Conservation (phyloP, 2,329 filamentous ascomycete species). For the Phialemoniopsis sp. region DNA sequence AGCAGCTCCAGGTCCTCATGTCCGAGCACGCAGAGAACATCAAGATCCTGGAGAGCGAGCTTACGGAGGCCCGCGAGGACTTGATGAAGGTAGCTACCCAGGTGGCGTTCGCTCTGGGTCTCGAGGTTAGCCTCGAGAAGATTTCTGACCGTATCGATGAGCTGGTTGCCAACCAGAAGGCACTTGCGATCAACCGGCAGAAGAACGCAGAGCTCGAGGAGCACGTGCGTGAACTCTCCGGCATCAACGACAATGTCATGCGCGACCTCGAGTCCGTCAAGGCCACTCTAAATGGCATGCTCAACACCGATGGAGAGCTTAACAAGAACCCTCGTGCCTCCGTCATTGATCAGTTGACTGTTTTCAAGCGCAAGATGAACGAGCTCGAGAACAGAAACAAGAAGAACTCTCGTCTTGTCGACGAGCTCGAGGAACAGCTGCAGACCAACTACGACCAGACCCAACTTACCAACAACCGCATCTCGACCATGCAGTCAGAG, state of each 20-base stretch:
- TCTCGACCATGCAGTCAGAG: slow-evolving; percentile 77
- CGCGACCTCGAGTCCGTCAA: slow-evolving; percentile 60
- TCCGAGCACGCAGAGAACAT: slow-evolving; percentile 55
- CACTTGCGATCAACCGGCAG: slow-evolving; percentile 53
- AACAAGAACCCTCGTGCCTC: slow-evolving; percentile 38
- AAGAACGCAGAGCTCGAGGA: slow-evolving; percentile 53
- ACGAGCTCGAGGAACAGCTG: slow-evolving; percentile 95
- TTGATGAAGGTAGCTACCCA: slow-evolving; percentile 61
- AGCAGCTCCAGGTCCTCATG: slow-evolving; percentile 54
- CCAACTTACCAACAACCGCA: slow-evolving; percentile 75
- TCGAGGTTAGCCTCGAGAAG: slow-evolving; percentile 65
- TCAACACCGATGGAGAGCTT: slow-evolving; percentile 43
- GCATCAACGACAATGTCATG: slow-evolving; percentile 55
- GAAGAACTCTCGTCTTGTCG: slow-evolving; percentile 87
- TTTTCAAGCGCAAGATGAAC: slow-evolving; percentile 61
- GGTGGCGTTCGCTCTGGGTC: slow-evolving; percentile 54
- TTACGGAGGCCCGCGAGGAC: slow-evolving; percentile 62
- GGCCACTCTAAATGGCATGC: slow-evolving; percentile 45
- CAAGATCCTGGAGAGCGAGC: slow-evolving; percentile 55
- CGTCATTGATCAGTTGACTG: slow-evolving; percentile 51
- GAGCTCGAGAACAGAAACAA: slow-evolving; percentile 68
- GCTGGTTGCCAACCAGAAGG: slow-evolving; percentile 54
- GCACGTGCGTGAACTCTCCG: slow-evolving; percentile 50
- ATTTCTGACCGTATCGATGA: slow-evolving; percentile 58
- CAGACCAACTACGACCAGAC: slow-evolving; percentile 94